phyloP scores from a whole-genome alignment of 345 rosid genomes.

The Citrus australasica region DNA sequence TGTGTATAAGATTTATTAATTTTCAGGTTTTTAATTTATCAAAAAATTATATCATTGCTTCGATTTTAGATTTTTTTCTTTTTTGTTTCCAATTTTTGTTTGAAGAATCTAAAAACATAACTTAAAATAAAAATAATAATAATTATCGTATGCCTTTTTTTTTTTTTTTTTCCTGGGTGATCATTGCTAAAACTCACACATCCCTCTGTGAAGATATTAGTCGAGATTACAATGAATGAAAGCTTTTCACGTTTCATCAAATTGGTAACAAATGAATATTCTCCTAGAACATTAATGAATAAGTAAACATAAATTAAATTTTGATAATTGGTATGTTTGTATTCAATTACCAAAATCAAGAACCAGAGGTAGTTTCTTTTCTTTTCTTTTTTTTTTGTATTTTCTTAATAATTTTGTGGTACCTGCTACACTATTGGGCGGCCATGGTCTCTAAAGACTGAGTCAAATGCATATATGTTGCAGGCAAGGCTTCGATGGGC shows the following conservation, averaged over 20 bases:
- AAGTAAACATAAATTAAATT: background rate
- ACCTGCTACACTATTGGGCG: too few relatives aligned
- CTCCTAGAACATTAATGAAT: background rate
- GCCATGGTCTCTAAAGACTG: background rate
- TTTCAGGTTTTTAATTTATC: background rate
- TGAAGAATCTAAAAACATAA: background rate
- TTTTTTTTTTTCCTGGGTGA: background rate
- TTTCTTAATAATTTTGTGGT: too few relatives aligned
- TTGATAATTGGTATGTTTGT: background rate
- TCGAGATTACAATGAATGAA: background rate
- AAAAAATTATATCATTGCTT: background rate
- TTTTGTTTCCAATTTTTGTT: background rate
- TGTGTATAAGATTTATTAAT: background rate
- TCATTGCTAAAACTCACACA: background rate
- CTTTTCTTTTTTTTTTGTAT: background rate
- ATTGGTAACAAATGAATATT: background rate
- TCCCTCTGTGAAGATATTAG: background rate
- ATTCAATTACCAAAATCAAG: background rate
- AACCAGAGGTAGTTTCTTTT: background rate
- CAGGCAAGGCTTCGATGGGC: slow-evolving; percentile 95
- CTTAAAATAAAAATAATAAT: background rate
- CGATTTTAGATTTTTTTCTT: background rate
- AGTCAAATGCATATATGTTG: background rate
- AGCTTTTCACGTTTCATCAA: background rate
- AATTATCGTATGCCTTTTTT: background rate